A percentile compares a stretch with the other conserved stretches of the same genome.
These are phyloP conservation scores for Lodderomyces orthopsilosis DNA, from an alignment of 1,139 yeast species.

Conservation along the genomic window DNA sequence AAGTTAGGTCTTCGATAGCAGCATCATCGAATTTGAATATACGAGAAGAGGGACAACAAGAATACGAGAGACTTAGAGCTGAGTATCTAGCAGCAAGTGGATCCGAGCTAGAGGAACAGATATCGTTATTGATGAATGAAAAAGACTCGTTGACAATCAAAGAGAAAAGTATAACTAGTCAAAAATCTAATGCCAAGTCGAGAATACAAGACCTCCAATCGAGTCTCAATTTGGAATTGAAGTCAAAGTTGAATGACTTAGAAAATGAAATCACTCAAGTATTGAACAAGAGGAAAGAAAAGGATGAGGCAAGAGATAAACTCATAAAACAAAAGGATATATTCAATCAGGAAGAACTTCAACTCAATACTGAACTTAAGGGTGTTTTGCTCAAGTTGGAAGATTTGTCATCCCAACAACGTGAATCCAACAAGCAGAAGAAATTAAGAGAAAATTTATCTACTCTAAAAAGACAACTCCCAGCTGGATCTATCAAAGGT, in stretches of 20 bases:
- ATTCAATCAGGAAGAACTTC: constrained; percentile 47
- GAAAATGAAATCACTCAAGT: constrained; percentile 31
- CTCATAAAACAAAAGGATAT: constrained; percentile 48
- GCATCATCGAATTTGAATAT: constrained; percentile 31
- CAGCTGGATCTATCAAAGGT: constrained; percentile 71
- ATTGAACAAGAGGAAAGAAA: constrained; percentile 34
- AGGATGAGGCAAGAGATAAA: constrained; percentile 39
- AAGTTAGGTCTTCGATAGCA: constrained; percentile 25
- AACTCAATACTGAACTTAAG: constrained; percentile 61
- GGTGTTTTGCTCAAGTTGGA: constrained; percentile 61
- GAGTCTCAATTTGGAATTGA: constrained; percentile 30
- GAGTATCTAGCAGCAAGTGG: constrained; percentile 59
- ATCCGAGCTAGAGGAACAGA: constrained; percentile 51
- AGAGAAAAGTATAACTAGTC: constrained; percentile 41
- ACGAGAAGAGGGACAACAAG: constrained; percentile 46
- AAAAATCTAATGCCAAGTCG: constrained; percentile 38
- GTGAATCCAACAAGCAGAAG: constrained; percentile 71
- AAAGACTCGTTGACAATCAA: constrained; percentile 40
- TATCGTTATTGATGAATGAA: constrained; percentile 44
- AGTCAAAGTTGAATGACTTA: constrained; percentile 33
- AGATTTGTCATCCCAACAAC: constrained; percentile 69
- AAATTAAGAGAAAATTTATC: constrained; percentile 70
- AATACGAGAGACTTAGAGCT: constrained; percentile 61
- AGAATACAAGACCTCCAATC: constrained; percentile 37
- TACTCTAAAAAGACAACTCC: constrained; percentile 65